phyloP scores from a whole-genome alignment of 768 basidiomycete species.

The Termitomyces sp. region DNA sequence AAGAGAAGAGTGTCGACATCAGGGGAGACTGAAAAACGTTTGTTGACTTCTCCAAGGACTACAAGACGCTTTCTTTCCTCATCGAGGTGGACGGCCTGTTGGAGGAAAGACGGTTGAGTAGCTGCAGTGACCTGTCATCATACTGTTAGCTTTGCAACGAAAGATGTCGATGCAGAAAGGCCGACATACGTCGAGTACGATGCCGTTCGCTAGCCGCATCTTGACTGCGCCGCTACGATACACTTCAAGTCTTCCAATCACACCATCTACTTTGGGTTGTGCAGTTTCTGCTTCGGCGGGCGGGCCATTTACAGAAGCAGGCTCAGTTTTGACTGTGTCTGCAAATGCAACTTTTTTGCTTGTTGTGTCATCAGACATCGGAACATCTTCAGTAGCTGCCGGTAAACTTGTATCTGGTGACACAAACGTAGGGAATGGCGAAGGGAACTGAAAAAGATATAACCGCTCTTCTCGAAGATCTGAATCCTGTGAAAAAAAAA shows the following conservation, averaged over 20 bases:
- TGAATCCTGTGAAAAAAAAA: slow-evolving; percentile 28
- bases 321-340: slow-evolving; percentile 49
- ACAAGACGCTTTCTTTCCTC: slow-evolving; percentile 48
- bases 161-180: slow-evolving; percentile 2
- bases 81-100: slow-evolving; percentile 80
- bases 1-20: slow-evolving; percentile 71
- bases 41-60: slow-evolving; percentile 84
- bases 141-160: background rate
- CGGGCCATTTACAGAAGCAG: slow-evolving; percentile 19
- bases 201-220: slow-evolving; percentile 77
- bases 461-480: slow-evolving; percentile 57
- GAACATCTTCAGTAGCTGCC: slow-evolving; percentile 23
- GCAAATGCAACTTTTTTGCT: slow-evolving; percentile 63
- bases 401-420: slow-evolving; percentile 28
- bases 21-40: slow-evolving; percentile 80
- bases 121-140: slow-evolving; percentile 67
- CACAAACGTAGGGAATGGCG: slow-evolving; percentile 74
- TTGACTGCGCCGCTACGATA: slow-evolving; percentile 84
- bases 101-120: slow-evolving; percentile 82
- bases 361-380: slow-evolving; percentile 24
- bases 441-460: slow-evolving; percentile 89
- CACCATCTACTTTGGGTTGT: slow-evolving; percentile 53
- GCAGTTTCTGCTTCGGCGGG: slow-evolving; percentile 17
- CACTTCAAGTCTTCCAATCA: slow-evolving; percentile 81
- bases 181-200: slow-evolving; percentile 71